Base-by-base conservation (phyloP, 2,329 filamentous ascomycete genomes). In the Fusarium phyllophilum region DNA sequence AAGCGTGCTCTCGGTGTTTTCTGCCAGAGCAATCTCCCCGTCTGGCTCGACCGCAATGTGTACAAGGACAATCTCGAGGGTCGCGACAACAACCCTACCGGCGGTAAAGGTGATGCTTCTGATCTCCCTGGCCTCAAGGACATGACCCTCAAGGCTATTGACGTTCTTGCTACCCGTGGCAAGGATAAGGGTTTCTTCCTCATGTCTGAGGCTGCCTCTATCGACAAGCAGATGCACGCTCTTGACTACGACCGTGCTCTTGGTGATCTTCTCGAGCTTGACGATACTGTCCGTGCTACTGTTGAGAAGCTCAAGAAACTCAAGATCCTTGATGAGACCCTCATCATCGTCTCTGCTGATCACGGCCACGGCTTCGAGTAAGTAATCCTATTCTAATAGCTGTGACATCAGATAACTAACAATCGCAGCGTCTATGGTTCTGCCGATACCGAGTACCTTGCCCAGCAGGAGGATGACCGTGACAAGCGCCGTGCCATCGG, bases 151-250 rank as follows among this genome's bases (percentile, higher is more conserved):
- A 97, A 97, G 85, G 94, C 94, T 31, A 89, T 96, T 56, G 93
- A 96, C 67, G 90, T 96, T 60, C 89, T 96, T n/a, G 84, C 92
- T 81, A 86, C 86, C 44, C 87, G 89, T 66, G 90, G 91, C 34
- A 88, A 88, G 39, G 87, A 92, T 66, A 88, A 93, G 68, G 94
- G 94, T 11, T 97, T 93, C 88, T 94, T 96, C 87, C 87, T 97
- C 79, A 96, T 97, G 94, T 91, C 91, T 18, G 94, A 97, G 82
- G 94, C 92, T 33, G 94, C 94, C 22, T 94, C 91, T 5, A 93
- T 97, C 76, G 94, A 96, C 84, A 97, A 97, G 87, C 92, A 94
- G 87, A 96, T 97, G 94, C 94, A 97, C 84, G 82, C 86, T 5
- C 88, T 96, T 26, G 94, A 96, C 84, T 96, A 96, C 81, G 93